Base-by-base conservation (phyloP, 2,329 filamentous ascomycete species). In the Stachybotrys echinatus region DNA sequence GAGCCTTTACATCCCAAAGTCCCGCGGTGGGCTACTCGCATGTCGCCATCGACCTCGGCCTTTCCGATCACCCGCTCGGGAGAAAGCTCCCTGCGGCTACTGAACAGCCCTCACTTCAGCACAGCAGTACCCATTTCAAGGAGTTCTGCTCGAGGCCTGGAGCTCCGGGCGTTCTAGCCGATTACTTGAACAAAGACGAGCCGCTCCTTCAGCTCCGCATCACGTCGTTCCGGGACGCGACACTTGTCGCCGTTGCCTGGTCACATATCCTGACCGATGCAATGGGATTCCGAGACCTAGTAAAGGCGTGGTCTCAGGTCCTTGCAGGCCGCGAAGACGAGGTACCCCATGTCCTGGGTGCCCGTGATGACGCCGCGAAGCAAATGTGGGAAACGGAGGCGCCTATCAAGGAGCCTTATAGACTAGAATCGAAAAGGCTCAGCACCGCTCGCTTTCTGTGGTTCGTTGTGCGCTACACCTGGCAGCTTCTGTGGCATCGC, bases 151-250 rank as follows among this genome's bases (percentile, higher is more conserved):
- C 12, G 5, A 22, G 20, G 7, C 6, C 50, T n/a, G 51, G 45
- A 7, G 31, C 37, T 4, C 56, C 51, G 37, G 48, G 21, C n/a
- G 64, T 54, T 5, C 51, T 75, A 0, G 58, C 65, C 3, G 72
- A 76, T 48, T 74, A 69, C 51, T 40, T 74, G 6, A 56, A 61
- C 34, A 52, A 57, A 4, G 74, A 77, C 54, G 58, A 55, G 17
- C 75, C 75, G 0, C 72, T 73, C 54, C 58, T 80, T 4, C 66
- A 66, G 4, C 59, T 80, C 4, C 74, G 77, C 52, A 62, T 80
- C 40, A 67, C 70, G 3, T 69, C 69, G 0, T 80, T 80, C 55
- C 58, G 55, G 3, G 73, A 81, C 49, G 70, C 73, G 0, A 80
- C 77, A 0, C 58, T 80, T 0, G 63, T 81, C 3, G 63, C 65